A percentile compares a stretch with the other conserved stretches of the same genome.
phyloP scores from a whole-genome alignment of 2,329 filamentous ascomycete genomes.

The Penicillium sp. region DNA sequence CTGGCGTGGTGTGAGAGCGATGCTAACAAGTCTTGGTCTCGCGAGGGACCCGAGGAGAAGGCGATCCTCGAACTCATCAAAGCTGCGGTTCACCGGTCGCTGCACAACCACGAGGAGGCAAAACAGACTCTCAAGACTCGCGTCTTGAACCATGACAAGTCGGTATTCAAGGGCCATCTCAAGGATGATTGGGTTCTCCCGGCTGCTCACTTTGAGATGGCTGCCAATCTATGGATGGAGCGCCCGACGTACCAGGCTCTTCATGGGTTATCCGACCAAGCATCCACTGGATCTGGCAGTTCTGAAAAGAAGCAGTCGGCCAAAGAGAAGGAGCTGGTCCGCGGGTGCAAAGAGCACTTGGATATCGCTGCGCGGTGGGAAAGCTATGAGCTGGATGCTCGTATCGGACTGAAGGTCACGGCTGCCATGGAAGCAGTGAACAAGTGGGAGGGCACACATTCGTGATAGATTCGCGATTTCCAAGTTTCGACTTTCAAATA shows the following conservation, averaged over 20 bases:
- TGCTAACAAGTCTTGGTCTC: constrained; percentile 47
- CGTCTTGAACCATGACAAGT: constrained; percentile 57
- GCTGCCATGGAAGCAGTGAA: constrained; percentile 43
- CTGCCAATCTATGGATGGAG: constrained; percentile 73
- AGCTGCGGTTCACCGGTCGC: constrained; percentile 61
- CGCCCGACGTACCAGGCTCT: constrained; percentile 39
- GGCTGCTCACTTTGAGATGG: constrained; percentile 80
- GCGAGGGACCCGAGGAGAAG: constrained; percentile 55
- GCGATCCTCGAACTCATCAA: constrained; percentile 64
- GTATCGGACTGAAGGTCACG: constrained; percentile 49
- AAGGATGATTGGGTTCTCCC: constrained; percentile 62
- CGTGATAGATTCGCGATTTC: constrained; percentile 1
- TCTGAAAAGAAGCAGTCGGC: background rate
- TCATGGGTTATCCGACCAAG: constrained; percentile 19
- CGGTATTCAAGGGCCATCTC: constrained; percentile 49
- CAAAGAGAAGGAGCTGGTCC: constrained; percentile 41
- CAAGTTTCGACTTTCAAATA: background rate
- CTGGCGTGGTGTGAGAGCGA: constrained; percentile 66
- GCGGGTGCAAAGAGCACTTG: constrained; percentile 53
- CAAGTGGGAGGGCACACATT: constrained; percentile 39
- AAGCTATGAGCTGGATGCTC: constrained; percentile 58
- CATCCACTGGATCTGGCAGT: background rate
- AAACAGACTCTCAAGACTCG: constrained; percentile 58
- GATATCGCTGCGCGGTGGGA: constrained; percentile 58
- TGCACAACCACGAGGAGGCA: constrained; percentile 62